These are phyloP conservation scores for Botryotinia calthae DNA, from an alignment of 2,329 filamentous ascomycete genomes.

Conservation along the genomic window DNA sequence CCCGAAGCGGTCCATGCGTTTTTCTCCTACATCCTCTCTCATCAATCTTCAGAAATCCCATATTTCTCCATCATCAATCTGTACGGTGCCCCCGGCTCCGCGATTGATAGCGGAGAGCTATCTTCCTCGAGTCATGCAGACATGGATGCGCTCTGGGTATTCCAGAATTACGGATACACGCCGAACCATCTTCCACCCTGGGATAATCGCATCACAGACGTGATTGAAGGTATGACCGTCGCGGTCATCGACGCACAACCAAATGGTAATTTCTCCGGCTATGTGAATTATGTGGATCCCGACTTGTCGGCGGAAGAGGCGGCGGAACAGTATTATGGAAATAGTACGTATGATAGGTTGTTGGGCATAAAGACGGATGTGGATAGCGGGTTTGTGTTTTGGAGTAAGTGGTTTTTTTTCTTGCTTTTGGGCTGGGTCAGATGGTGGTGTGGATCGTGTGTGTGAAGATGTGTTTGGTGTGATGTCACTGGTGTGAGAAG, in stretches of 20 bases:
- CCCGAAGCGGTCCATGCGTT: conserved; percentile 20
- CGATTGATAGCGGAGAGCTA: conserved; percentile 22
- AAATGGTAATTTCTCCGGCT: conserved; percentile 31
- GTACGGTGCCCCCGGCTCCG: conserved; percentile 27
- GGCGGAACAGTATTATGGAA: conserved; percentile 31
- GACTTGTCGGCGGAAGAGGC: conserved; percentile 23
- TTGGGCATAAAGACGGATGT: conserved; percentile 28
- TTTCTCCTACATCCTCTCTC: conserved; percentile 19
- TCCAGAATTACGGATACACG: conserved; percentile 30
- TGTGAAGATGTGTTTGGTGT: not conserved
- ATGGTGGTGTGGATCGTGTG: no score
- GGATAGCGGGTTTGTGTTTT: conserved; percentile 30
- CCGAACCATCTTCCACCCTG: conserved; percentile 22
- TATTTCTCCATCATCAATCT: conserved; percentile 32
- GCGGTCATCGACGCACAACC: conserved; percentile 28
- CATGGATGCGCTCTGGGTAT: conserved; percentile 29
- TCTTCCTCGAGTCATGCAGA: conserved; percentile 24
- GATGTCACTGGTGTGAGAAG: not conserved
- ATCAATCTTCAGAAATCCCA: conserved; percentile 22
- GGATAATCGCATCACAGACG: conserved; percentile 17
- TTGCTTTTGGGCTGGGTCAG: not conserved
- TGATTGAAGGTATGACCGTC: conserved; percentile 28
- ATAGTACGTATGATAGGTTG: conserved; percentile 26
- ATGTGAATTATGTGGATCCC: conserved; percentile 34
- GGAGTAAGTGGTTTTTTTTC: conserved; percentile 21